Evolutionary conservation across 352 stramenopile species (phyloP).

Genomic region (Globisporangium perplexum): DNA sequence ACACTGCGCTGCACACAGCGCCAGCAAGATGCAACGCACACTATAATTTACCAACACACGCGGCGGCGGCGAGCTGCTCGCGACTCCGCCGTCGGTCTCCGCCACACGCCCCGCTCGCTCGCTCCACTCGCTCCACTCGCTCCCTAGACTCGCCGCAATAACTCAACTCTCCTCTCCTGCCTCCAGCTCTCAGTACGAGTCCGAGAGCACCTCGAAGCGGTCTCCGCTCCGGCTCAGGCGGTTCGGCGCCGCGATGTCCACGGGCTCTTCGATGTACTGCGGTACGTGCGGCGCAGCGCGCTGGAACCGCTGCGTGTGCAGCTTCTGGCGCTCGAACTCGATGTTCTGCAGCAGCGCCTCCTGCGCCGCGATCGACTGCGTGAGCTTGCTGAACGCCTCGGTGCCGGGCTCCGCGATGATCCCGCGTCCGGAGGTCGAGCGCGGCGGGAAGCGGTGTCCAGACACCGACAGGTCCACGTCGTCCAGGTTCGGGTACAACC

Average conservation of each 20-base stretch:
- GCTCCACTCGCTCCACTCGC: no score
- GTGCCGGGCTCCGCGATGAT: not conserved
- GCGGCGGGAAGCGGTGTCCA: not conserved
- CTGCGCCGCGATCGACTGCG: slow-evolving; percentile 14
- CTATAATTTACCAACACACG: no score
- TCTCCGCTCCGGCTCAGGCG: not conserved
- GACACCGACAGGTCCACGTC: not conserved
- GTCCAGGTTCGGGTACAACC: not conserved
- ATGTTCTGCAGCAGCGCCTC: slow-evolving; percentile 13
- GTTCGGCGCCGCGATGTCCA: not conserved
- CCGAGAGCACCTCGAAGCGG: slow-evolving; percentile 22
- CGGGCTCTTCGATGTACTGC: not conserved
- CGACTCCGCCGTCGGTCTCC: no score
- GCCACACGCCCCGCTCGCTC: no score
- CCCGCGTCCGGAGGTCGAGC: not conserved
- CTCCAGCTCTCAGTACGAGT: not conserved
- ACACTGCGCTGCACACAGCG: no score
- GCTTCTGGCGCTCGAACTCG: slow-evolving; percentile 10
- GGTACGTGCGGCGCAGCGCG: not conserved
- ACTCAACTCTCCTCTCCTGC: not conserved
- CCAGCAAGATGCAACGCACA: no score
- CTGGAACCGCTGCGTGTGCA: slow-evolving; percentile 1
- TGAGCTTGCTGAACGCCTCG: slow-evolving; percentile 9
- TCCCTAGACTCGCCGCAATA: not conserved
- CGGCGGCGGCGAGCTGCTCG: no score